phyloP scores from a whole-genome alignment of 371 early-diverging fungal species.

The Mucor circinelloides region DNA sequence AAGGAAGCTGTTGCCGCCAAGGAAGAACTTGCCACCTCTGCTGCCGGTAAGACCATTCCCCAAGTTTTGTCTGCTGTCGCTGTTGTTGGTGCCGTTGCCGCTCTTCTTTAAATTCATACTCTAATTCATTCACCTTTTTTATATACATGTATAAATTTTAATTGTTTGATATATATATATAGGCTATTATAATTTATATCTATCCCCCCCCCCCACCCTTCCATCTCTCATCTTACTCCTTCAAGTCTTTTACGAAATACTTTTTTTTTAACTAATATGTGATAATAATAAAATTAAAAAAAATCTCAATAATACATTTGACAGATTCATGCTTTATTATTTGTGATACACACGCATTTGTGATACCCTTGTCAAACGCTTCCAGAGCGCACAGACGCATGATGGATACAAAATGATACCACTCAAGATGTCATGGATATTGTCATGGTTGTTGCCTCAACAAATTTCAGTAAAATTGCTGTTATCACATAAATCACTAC shows the following conservation, averaged over 20 bases:
- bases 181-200: background rate
- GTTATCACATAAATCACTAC: background rate
- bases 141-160: constrained; percentile 2
- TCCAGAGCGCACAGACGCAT: background rate
- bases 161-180: background rate
- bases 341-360: background rate
- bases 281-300: background rate
- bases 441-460: background rate
- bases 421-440: background rate
- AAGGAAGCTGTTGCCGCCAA: background rate
- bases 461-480: background rate
- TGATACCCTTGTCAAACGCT: background rate
- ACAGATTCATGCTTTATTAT: constrained; percentile 2
- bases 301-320: background rate
- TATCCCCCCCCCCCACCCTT: background rate
- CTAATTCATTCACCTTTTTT: background rate
- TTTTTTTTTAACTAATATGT: background rate
- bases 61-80: constrained; percentile 11
- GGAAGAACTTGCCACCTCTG: background rate
- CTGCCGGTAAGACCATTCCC: constrained; percentile 3
- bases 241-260: background rate
- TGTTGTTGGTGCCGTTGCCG: constrained; percentile 11
- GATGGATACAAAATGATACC: background rate
- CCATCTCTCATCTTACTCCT: background rate
- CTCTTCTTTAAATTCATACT: constrained; percentile 12